phyloP scores from a whole-genome alignment of 1,139 yeast species.

The Suhomyces kunorum region DNA sequence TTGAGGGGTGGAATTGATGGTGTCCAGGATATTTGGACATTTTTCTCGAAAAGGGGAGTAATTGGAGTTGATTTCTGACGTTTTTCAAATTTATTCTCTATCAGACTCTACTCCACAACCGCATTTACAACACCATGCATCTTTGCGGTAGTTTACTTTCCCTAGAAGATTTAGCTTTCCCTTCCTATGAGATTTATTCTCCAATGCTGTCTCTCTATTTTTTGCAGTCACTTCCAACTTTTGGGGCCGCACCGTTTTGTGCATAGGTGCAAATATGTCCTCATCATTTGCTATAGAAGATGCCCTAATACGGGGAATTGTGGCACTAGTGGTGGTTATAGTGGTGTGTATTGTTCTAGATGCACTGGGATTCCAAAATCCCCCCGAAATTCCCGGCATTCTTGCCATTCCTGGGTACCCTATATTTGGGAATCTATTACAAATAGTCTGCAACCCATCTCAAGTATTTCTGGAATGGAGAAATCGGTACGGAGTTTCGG shows the following conservation, averaged over 20 bases:
- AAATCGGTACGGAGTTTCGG: slow-evolving; percentile 37
- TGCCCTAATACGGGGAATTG: neutral
- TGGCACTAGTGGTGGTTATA: neutral
- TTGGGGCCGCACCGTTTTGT: neutral
- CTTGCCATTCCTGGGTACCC: slow-evolving; percentile 52
- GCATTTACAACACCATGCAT: too few relatives aligned
- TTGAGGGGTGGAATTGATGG: too few relatives aligned
- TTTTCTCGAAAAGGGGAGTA: too few relatives aligned
- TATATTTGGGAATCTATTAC: slow-evolving; percentile 53
- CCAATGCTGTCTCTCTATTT: too few relatives aligned
- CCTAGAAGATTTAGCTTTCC: too few relatives aligned
- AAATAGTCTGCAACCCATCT: slow-evolving; percentile 54
- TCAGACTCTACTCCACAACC: too few relatives aligned
- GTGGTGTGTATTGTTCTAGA: slow-evolving; percentile 1
- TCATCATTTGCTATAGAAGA: slow-evolving; percentile 1
- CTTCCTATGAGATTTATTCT: too few relatives aligned
- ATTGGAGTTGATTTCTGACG: too few relatives aligned
- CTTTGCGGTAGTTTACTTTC: too few relatives aligned
- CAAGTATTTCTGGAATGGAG: slow-evolving; percentile 52
- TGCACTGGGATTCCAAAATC: slow-evolving; percentile 13
- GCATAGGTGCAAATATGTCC: slow-evolving; percentile 7
- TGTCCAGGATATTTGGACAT: too few relatives aligned
- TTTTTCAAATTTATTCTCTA: too few relatives aligned
- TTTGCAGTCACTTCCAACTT: too few relatives aligned
- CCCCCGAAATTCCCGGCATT: slow-evolving; percentile 35